Evolutionary conservation across 163 green algal species (phyloP), one percentile per base, ranked within the genome.

Genomic region (Trebouxia gelatinosa): DNA sequence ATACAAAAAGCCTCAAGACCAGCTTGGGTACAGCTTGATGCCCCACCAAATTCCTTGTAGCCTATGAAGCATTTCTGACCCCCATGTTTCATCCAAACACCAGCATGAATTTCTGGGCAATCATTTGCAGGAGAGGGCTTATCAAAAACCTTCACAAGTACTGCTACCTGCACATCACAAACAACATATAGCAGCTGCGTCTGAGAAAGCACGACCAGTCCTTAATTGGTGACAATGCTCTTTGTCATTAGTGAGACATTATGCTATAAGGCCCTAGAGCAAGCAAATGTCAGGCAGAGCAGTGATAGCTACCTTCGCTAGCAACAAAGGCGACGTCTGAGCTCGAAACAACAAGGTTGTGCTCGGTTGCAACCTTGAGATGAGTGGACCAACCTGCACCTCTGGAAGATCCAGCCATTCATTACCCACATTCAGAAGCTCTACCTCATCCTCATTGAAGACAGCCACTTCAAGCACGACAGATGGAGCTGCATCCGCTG

Each of bases 131-230:
- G 58, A 5, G 6, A 39, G 59, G 38, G 29, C 28, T 68, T 13
- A 68, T 68, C 29, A 68, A 68, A 68, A 1, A 68, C 59, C 59
- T 68, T 68, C 59, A 68, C 59, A 1, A 68, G 59, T 43, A 68
- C 38, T 68, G 59, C 59, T 43, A 31, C 59, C 59, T 68, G 28
- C 59, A 68, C 59, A 68, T 39, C 38, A 31, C 59, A 68, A 38
- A 68, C 29, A 68, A 40, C 29, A 68, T 43, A 40, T 11, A 38
- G 59, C 29, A 68, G 59, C 59, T 68, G 59, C 59, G 7, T 68
- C 38, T 2, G 46, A 57, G 46, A 43, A 43, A 68, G 6, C 1
- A 43, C 28, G 31, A n/a, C 59, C 59, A 68, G 6, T 68, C 59
- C 59, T 68, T 68, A 13, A 43, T 43, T 31, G 38, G 59, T 68